A percentile compares a stretch with the other conserved stretches of the same genome.
Evolutionary conservation across 768 basidiomycete species (phyloP).

Genomic region (Cystobasidium onofrii): DNA sequence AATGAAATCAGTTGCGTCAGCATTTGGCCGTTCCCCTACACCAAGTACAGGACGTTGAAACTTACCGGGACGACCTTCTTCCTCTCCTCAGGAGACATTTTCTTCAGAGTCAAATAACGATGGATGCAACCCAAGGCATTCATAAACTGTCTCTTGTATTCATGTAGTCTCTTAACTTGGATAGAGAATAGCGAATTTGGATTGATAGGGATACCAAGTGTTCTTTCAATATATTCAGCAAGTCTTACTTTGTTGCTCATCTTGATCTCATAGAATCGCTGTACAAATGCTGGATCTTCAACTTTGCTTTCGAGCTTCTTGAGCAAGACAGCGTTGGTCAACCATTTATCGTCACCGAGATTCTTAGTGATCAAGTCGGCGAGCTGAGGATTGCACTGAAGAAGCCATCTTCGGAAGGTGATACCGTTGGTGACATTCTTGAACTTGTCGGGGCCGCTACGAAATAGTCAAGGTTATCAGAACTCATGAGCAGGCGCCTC

Average conservation of each 20-base stretch:
- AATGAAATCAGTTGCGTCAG: neutral
- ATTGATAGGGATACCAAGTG: slow-evolving; percentile 63
- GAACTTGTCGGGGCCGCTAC: slow-evolving; percentile 71
- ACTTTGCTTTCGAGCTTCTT: slow-evolving; percentile 64
- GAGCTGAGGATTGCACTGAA: slow-evolving; percentile 78
- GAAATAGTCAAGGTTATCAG: too few relatives aligned
- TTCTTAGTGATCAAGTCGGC: slow-evolving; percentile 75
- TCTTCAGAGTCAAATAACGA: slow-evolving; percentile 42
- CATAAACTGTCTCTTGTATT: slow-evolving; percentile 90
- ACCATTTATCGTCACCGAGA: slow-evolving; percentile 69
- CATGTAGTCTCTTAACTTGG: slow-evolving; percentile 87
- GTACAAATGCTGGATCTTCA: slow-evolving; percentile 66
- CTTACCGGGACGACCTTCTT: slow-evolving; percentile 62
- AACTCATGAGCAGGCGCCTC: too few relatives aligned
- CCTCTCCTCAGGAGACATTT: slow-evolving; percentile 64
- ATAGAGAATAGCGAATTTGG: slow-evolving; percentile 74
- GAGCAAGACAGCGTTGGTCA: slow-evolving; percentile 72
- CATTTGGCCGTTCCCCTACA: neutral
- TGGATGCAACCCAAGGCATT: slow-evolving; percentile 87
- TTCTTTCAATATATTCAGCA: slow-evolving; percentile 63
- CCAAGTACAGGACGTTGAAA: too few relatives aligned
- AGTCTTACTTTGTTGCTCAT: slow-evolving; percentile 81
- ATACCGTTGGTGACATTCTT: slow-evolving; percentile 92
- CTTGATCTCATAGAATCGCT: slow-evolving; percentile 56
- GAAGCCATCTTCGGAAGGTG: slow-evolving; percentile 87